phyloP scores from a whole-genome alignment of 768 basidiomycete species.

The Pulveroboletus sp. region DNA sequence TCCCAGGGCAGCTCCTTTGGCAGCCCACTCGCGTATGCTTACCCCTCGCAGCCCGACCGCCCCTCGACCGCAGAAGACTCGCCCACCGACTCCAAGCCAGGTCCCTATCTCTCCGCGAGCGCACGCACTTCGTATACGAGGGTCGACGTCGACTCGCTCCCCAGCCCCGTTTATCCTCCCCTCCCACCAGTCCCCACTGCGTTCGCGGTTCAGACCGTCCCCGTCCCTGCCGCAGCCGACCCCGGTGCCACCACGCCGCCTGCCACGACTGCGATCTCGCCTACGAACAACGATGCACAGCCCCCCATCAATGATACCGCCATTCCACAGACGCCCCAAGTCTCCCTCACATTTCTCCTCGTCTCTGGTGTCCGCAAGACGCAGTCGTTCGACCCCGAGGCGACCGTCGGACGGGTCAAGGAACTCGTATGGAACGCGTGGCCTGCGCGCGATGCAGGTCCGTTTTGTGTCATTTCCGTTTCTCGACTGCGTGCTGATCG shows the following conservation, averaged over 20 bases:
- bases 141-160: slow-evolving; percentile 37
- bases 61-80: slow-evolving; percentile 18
- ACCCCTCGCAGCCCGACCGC: slow-evolving; percentile 11
- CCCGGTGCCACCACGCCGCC: no score
- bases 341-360: slow-evolving; percentile 66
- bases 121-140: slow-evolving; percentile 54
- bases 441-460: slow-evolving; percentile 53
- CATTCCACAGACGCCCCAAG: slow-evolving; percentile 60
- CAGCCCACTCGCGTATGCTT: slow-evolving; percentile 6
- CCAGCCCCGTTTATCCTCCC: slow-evolving; percentile 22
- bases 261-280: slow-evolving; percentile 2
- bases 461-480: slow-evolving; percentile 15
- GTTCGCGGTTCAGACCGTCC: slow-evolving; percentile 1
- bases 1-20: slow-evolving; percentile 22
- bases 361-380: slow-evolving; percentile 64
- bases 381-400: slow-evolving; percentile 73
- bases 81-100: slow-evolving; percentile 5
- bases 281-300: slow-evolving; percentile 1
- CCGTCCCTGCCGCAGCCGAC: no score
- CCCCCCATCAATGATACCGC: neutral
- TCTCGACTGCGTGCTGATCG: slow-evolving; percentile 12
- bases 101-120: slow-evolving; percentile 37
- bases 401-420: slow-evolving; percentile 72
- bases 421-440: slow-evolving; percentile 83
- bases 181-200: slow-evolving; percentile 20